Evolutionary conservation across 2,329 filamentous ascomycete genomes (phyloP), one percentile per base, ranked within the genome.

Genomic region (Penicillium sp.): DNA sequence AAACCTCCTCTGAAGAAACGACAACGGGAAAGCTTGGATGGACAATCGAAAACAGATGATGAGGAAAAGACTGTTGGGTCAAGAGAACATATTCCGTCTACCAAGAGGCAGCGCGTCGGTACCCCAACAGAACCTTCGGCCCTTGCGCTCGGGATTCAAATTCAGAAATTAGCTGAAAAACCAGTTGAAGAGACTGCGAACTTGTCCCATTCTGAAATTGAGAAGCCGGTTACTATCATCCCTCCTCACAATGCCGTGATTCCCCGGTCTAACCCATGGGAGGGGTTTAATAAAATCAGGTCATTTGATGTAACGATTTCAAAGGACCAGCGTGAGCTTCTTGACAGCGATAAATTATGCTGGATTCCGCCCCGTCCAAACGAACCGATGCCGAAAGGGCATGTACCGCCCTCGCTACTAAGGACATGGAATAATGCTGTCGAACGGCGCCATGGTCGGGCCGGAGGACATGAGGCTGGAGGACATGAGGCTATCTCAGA

Each of bases 71-170:
- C 13, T 21, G 14, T 44, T 7, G 19, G n/a, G 9, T 16, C 16
- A 3, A 41, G 21, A 5, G 9, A 11, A 7, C 21, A 39, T 5
- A 24, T n/a, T 3, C 54, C 58, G 24, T 55, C 49, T n/a, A 56
- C 37, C 5, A 66, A 67, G 48, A 58, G 53, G 41, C 64, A 60
- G 47, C 60, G 63, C 14, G 47, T 35, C 29, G 45, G 22, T 16
- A 5, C 26, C 22, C 33, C 21, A 4, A 22, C 19, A 44, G 49
- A 52, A 31, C 4, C 13, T 13, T 13, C 13, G 11, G n/a, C 26
- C 1, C 39, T 46, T 45, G 11, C 9, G 3, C 9, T 39, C 3
- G 35, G 8, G n/a, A n/a, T 39, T 19, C 35, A 39, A 19, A n/a
- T 10, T 10, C 16, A 22, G 22, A 41, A 41, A 2, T 22, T 14